A percentile compares a stretch with the other conserved stretches of the same genome.
Conservation (phyloP, 129 eudicot genomes). For the Pittosporum tobira region DNA sequence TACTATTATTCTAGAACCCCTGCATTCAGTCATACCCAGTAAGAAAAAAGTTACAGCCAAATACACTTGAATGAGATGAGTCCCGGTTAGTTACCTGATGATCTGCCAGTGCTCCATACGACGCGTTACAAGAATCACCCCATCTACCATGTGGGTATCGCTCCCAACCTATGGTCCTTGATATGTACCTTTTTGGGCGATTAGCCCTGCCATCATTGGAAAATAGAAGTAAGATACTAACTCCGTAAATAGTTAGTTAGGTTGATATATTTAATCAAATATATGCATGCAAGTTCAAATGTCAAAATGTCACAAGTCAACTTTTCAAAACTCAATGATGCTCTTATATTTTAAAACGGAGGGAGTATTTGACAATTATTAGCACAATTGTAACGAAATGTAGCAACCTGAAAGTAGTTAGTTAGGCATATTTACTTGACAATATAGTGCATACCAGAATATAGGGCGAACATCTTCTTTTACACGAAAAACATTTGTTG, state of each 20-base stretch:
- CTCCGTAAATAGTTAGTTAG: too few species aligned
- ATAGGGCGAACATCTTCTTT: conserved; percentile 95
- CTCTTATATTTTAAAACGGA: too few species aligned
- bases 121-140: conserved; percentile 86
- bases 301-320: too few species aligned
- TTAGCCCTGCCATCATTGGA: conserved; percentile 59
- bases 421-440: not conserved
- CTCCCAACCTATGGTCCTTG: conserved; percentile 87
- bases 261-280: too few species aligned
- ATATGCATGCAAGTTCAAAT: too few species aligned
- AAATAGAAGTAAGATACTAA: not conserved
- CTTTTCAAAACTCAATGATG: too few species aligned
- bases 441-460: conserved; percentile 57
- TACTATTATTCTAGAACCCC: too few species aligned
- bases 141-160: conserved; percentile 92
- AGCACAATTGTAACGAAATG: too few species aligned
- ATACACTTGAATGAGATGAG: not conserved
- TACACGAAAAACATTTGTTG: conserved; percentile 71
- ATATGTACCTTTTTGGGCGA: conserved; percentile 95
- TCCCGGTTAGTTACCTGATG: conserved; percentile 76
- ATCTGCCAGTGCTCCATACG: conserved; percentile 84
- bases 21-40: too few species aligned
- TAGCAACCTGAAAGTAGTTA: too few species aligned
- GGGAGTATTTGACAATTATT: too few species aligned
- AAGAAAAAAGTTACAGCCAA: too few species aligned